Percentiles rank a stretch among this genome's conserved stretches.
Evolutionary conservation across 805 yeast species (phyloP).

Genomic region (Peterozyma xylosa): DNA sequence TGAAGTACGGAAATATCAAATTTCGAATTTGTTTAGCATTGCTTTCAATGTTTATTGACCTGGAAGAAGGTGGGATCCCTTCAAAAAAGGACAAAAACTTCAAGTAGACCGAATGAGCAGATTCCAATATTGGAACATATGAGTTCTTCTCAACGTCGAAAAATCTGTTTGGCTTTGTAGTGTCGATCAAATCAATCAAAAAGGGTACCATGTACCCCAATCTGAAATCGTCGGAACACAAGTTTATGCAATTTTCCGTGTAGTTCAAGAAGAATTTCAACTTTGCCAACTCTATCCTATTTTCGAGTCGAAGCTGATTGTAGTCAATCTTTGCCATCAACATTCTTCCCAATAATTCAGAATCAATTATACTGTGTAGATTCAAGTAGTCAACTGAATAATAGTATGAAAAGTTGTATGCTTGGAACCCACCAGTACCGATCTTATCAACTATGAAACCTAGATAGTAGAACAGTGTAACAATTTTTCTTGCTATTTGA

Average conservation of each 20-base stretch:
- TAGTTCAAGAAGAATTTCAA: constrained; percentile 37
- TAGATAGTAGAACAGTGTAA: constrained; percentile 33
- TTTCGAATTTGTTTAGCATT: neutral
- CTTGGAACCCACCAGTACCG: constrained; percentile 60
- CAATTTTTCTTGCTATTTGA: constrained; percentile 21
- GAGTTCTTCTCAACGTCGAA: constrained; percentile 11
- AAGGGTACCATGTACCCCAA: constrained; percentile 16
- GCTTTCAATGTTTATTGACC: neutral
- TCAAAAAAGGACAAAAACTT: neutral
- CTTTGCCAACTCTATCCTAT: constrained; percentile 27
- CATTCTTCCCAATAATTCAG: constrained; percentile 20
- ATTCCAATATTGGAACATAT: constrained; percentile 37
- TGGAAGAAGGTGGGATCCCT: neutral
- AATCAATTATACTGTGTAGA: constrained; percentile 18
- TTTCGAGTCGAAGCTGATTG: constrained; percentile 17
- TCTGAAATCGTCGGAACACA: constrained; percentile 26
- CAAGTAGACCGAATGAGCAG: constrained; percentile 49
- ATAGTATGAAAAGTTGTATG: constrained; percentile 52
- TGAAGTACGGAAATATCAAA: neutral
- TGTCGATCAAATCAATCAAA: constrained; percentile 16
- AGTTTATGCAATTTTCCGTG: constrained; percentile 34
- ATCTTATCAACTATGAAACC: constrained; percentile 43
- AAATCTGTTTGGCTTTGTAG: constrained; percentile 13
- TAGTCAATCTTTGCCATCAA: constrained; percentile 20
- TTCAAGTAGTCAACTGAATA: constrained; percentile 35